Evolutionary conservation across 768 basidiomycete species (phyloP), one percentile per base, ranked within the genome.

Genomic region (Dacryopinax spathularia): DNA sequence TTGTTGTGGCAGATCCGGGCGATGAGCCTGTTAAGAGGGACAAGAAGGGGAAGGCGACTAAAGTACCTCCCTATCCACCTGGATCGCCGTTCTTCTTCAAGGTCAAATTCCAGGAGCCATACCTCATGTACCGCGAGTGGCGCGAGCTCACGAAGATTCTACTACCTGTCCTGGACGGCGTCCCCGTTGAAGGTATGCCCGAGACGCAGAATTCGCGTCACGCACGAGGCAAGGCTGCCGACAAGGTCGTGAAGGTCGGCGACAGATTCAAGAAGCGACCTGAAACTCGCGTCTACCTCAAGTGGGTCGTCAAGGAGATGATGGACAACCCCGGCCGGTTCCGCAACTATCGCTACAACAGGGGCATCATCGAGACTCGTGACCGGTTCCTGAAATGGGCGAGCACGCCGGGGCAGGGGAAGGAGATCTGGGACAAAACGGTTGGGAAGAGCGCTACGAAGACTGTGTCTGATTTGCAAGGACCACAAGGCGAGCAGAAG

Each of bases 111-210:
- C 93, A 98, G 73, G 91, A 98, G 71, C 95, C 95, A 1, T 99
- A 99, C 72, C 85, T 97, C 81, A 94, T 95, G 85, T 98, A 96
- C 75, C 87, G 96, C 63, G 90, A 94, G 72, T 98, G 93, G 92
- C 82, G 95, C 63, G 95, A 98, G 74, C 80, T 94, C 61, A 97
- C 96, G 5, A 89, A 90, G 72, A 74, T 72, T 12, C 77, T 95
- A n/a, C 77, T 93, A 18, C 70, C 72, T 9, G 48, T 56, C 3
- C 22, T 56, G 9, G 48, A 56, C 13, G 48, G 48, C 7, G 20
- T 31, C 62, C 39, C 25, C 62, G 43, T 48, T n/a, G 60, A 5
- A 10, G 48, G 48, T 9, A 6, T 15, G 4, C 48, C 48, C 9
- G 48, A 56, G 25, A 56, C 48, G 25, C 5, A 27, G 48, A 20